Conservation (phyloP, 257 asterid genomes). For the Rhazya stricta region DNA sequence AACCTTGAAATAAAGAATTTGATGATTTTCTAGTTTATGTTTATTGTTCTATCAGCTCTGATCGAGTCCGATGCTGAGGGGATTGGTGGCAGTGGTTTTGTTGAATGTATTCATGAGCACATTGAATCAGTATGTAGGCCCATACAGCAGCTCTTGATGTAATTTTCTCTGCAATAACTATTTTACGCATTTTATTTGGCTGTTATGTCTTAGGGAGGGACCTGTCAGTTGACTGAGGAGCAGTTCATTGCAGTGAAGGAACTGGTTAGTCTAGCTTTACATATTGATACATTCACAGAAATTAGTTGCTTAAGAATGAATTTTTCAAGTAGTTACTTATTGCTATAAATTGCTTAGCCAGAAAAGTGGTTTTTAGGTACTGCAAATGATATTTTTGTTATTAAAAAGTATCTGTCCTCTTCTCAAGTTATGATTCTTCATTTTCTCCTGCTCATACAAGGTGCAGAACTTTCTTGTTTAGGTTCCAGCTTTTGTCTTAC, state of each 20-base stretch:
- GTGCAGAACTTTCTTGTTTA: slow-evolving; percentile 2
- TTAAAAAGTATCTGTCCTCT: neutral
- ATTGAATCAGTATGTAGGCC: slow-evolving; percentile 70
- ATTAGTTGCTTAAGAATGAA: neutral
- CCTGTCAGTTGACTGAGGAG: slow-evolving; percentile 73
- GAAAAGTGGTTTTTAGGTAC: neutral
- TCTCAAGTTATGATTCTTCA: neutral
- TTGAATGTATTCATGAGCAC: slow-evolving; percentile 93
- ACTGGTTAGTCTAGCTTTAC: slow-evolving; percentile 48
- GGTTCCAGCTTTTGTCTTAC: neutral
- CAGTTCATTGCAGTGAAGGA: slow-evolving; percentile 94
- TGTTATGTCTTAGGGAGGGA: slow-evolving; percentile 51
- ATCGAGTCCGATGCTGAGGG: slow-evolving; percentile 98
- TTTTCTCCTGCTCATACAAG: neutral
- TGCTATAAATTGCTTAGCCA: neutral
- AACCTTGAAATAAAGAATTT: slow-evolving; percentile 18
- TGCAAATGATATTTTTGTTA: neutral
- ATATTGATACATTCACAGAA: neutral
- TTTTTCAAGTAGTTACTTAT: neutral
- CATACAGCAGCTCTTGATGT: slow-evolving; percentile 11
- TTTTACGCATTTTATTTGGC: slow-evolving; percentile 19
- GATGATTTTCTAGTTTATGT: slow-evolving; percentile 25
- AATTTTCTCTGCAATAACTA: slow-evolving; percentile 6
- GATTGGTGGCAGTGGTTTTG: slow-evolving; percentile 96
- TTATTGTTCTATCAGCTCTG: slow-evolving; percentile 50